These are phyloP conservation scores for Acorus calamus DNA, from an alignment of 106 monocot species.

Conservation along the genomic window DNA sequence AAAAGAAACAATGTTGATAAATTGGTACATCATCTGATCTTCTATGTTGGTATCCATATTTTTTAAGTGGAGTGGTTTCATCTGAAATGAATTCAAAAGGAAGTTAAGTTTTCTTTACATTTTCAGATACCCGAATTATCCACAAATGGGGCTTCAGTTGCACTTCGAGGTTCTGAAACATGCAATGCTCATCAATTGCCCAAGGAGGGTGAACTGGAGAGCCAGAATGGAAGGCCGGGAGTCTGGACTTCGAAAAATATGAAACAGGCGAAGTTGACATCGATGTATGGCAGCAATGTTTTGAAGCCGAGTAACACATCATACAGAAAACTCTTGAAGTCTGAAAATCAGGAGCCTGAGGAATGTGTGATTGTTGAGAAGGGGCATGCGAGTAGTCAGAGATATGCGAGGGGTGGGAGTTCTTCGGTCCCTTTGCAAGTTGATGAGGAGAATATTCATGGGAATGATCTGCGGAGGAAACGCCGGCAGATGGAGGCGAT, in stretches of 20 bases:
- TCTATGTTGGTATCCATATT: no score
- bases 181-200: constrained; percentile 8
- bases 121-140: constrained; percentile 13
- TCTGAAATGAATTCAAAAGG: no score
- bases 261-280: constrained; percentile 61
- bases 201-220: constrained; percentile 13
- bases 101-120: background rate
- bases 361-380: constrained; percentile 42
- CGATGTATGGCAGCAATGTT: constrained; percentile 37
- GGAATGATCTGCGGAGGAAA: constrained; percentile 33
- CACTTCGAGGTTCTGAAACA: constrained; percentile 10
- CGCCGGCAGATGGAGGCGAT: constrained; percentile 61
- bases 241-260: constrained; percentile 32
- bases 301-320: constrained; percentile 20
- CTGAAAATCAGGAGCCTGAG: constrained; percentile 12
- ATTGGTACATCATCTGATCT: constrained; percentile 8
- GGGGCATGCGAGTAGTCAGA: constrained; percentile 6
- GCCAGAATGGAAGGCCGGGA: constrained; percentile 36
- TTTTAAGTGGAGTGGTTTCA: no score
- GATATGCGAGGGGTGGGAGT: constrained; percentile 5
- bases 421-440: constrained; percentile 8
- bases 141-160: constrained; percentile 6
- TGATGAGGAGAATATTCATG: constrained; percentile 40
- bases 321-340: constrained; percentile 24
- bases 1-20: constrained; percentile 18